phyloP scores from a whole-genome alignment of 371 early-diverging fungal genomes.

The Mucor velutinosus region DNA sequence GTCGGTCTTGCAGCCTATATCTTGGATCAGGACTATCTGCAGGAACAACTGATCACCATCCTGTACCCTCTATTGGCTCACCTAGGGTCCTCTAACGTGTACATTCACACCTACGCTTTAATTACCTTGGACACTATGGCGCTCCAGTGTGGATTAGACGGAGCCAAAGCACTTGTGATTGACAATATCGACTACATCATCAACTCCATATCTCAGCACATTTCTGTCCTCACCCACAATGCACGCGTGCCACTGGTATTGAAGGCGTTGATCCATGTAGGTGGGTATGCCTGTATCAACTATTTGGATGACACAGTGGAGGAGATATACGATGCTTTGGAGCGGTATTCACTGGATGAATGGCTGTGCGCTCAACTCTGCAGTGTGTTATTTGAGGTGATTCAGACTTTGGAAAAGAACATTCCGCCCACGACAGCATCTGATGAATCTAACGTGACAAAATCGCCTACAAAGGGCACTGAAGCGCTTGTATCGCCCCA shows the following conservation, averaged over 20 bases:
- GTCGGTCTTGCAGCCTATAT: constrained; percentile 30
- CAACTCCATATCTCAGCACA: constrained; percentile 54
- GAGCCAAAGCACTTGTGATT: constrained; percentile 43
- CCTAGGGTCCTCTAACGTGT: constrained; percentile 46
- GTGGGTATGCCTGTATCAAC: constrained; percentile 46
- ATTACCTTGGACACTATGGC: constrained; percentile 47
- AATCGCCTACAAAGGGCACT: neutral
- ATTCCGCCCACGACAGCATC: neutral
- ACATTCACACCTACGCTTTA: constrained; percentile 41
- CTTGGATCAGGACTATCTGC: constrained; percentile 18
- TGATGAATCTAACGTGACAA: neutral
- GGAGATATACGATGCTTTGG: constrained; percentile 63
- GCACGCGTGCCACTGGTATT: constrained; percentile 58
- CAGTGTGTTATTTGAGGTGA: constrained; percentile 43
- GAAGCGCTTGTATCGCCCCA: constrained; percentile 21
- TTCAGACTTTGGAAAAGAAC: constrained; percentile 29
- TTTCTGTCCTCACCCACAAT: constrained; percentile 45
- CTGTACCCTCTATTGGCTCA: constrained; percentile 63
- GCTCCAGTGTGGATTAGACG: constrained; percentile 26
- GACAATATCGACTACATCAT: constrained; percentile 69
- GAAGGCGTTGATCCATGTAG: constrained; percentile 55
- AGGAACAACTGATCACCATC: constrained; percentile 52
- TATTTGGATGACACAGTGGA: constrained; percentile 62
- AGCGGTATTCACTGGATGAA: constrained; percentile 40
- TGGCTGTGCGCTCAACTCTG: constrained; percentile 44